These are phyloP conservation scores for Taphrina betulina DNA, from an alignment of 1,139 yeast genomes.

Conservation along the genomic window DNA sequence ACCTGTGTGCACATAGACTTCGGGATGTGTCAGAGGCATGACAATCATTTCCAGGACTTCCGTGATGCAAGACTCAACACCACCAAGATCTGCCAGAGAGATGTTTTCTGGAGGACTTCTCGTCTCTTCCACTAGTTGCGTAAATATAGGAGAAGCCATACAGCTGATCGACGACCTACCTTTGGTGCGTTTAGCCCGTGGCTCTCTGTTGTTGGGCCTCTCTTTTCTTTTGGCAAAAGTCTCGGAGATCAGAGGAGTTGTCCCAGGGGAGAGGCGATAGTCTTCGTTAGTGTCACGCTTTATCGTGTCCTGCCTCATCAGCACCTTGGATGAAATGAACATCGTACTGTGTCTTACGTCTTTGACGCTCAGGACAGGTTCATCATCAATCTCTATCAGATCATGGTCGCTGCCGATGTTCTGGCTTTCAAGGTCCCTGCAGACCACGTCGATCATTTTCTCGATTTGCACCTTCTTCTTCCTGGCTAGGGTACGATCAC, in stretches of 20 bases:
- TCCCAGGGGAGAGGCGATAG: slow-evolving; percentile 1
- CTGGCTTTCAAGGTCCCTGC: slow-evolving; percentile 16
- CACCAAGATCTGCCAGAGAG: slow-evolving; percentile 76
- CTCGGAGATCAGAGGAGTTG: slow-evolving; percentile 32
- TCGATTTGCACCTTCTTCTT: slow-evolving; percentile 24
- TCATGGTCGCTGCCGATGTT: neutral
- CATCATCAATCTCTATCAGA: slow-evolving; percentile 8
- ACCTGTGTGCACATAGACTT: slow-evolving; percentile 80
- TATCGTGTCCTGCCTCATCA: no score
- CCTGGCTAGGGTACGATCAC: slow-evolving; percentile 16
- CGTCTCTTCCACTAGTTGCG: slow-evolving; percentile 41
- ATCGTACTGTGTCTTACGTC: no score
- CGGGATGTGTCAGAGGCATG: slow-evolving; percentile 89
- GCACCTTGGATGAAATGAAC: no score
- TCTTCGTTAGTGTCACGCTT: slow-evolving; percentile 1
- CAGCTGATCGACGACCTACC: slow-evolving; percentile 43
- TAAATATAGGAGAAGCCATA: neutral
- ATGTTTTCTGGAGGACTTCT: slow-evolving; percentile 66
- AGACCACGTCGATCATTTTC: slow-evolving; percentile 21
- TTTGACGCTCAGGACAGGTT: no score
- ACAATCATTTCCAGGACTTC: slow-evolving; percentile 88
- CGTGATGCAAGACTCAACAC: slow-evolving; percentile 76
- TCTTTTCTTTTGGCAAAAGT: slow-evolving; percentile 41
- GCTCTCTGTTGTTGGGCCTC: slow-evolving; percentile 42
- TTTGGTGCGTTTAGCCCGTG: slow-evolving; percentile 49